Base-by-base conservation (phyloP, 441 rosid species). In the Lepidium campestre region DNA sequence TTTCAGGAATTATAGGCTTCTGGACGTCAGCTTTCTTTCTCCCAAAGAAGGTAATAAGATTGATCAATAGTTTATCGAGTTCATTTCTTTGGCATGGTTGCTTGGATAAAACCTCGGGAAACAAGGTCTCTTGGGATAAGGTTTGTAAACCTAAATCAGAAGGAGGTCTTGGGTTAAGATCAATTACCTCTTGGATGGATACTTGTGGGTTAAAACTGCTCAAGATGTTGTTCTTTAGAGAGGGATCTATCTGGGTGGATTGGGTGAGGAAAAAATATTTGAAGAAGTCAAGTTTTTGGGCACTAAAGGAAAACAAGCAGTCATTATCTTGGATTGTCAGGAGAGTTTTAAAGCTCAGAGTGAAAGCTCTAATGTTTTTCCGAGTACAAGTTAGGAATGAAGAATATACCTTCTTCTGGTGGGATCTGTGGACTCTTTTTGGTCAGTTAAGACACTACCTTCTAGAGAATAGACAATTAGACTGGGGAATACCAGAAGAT, bases 391-490 rank as follows among this genome's bases (percentile, higher is more conserved):
- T 23, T 0, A 23, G 4, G 4, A 23, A 23, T 23, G 27, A 5
- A 3, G 27, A 23, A 3, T 23, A 4, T 23, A 23, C 27, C 4
- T 23, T 23, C 27, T 23, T 23, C 27, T 23, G 27, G 27, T 23
- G 27, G 27, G 27, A 23, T 23, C 27, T 5, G 27, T 23, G 27
- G 27, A 23, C 27, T 5, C 27, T 5, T 3, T 23, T 23, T 23
- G 27, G 27, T 0, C 4, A 23, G 27, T 5, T 23, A 3, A 23
- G 3, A 23, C 3, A 23, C 4, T 23, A 3, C 4, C 4, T 23
- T 2, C 4, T n/a, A n/a, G n/a, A n/a, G 4, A 0, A 3, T 23
- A 3, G 27, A 3, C 4, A 3, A 5, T 3, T 3, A 4, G 0
- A 0, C 27, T 23, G 4, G 3, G 0, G 27, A 5, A 23, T 23